Base-by-base conservation (phyloP, 2,329 filamentous ascomycete species). In the Colletotrichum zoysiae region DNA sequence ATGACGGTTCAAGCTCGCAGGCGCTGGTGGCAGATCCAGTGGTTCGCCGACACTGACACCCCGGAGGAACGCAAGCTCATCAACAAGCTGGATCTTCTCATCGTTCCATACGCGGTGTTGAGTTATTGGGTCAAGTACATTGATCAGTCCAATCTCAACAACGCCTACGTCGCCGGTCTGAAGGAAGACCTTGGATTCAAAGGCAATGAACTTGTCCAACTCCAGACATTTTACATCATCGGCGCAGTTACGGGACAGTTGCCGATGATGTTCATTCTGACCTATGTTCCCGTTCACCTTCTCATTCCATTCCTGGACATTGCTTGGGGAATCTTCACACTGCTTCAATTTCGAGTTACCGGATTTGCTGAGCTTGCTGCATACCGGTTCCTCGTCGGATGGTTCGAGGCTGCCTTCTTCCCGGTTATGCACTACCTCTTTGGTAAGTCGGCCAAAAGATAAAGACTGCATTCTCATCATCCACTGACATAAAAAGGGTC, bases 301-400 rank as follows among this genome's bases (percentile, higher is more conserved):
- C 5, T 67, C 55, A 30, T 80, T 67, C 62, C 78, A 74, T 61
- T 68, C 77, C 5, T 71, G 73, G 86, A 89, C 70, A 74, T 89
- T 2, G 77, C 81, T 1, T 90, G 88, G 88, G 87, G 87, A 0
- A 77, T 89, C 40, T 87, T 90, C 71, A 90, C 88, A 0, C 80
- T 90, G 16, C 79, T 89, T 73, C 55, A 74, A 70, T 51, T 55
- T 75, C 60, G 73, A 50, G 18, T 75, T 71, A 71, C 62, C 74
- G 79, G 48, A 48, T 79, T 42, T 30, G 66, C 35, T 42, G 75
- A 44, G 67, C 81, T 71, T 11, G 70, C 70, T 9, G 70, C 70
- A 9, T 71, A 71, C 20, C 76, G 81, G 2, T 83, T 83, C 61
- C 79, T 81, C 38, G 74, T 81, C 1, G 80, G 79, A 2, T 76